phyloP scores from a whole-genome alignment of 129 eudicot species.

The Sambucus nigra region DNA sequence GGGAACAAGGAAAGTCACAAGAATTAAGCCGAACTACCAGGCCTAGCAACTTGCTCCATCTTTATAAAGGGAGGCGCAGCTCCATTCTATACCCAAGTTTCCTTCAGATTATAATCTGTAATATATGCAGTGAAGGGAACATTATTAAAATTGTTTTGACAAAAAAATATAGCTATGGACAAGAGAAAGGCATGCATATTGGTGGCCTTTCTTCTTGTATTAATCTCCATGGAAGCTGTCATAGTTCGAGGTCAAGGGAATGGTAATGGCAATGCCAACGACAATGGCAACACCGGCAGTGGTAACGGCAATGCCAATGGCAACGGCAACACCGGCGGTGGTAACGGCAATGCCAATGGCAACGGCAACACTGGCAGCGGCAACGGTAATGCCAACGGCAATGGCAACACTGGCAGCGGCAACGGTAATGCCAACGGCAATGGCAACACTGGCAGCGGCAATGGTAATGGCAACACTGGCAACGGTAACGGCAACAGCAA shows the following conservation, averaged over 20 bases:
- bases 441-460: constrained; percentile 2
- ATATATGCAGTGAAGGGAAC: not conserved
- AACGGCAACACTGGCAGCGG: constrained; percentile 14
- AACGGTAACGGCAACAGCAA: constrained; percentile 17
- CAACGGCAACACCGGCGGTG: not conserved
- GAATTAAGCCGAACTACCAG: not conserved
- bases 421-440: not conserved
- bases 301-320: constrained; percentile 15
- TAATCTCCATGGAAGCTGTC: constrained; percentile 24
- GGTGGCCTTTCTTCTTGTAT: constrained; percentile 35
- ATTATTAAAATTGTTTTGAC: too few relatives aligned
- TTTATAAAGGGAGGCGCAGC: not conserved
- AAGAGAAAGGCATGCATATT: constrained; percentile 29
- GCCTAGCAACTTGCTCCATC: constrained; percentile 2
- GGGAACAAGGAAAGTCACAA: not conserved
- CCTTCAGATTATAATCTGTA: not conserved
- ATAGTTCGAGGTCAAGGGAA: not conserved
- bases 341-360: constrained; percentile 2
- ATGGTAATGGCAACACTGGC: constrained; percentile 5
- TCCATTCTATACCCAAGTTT: not conserved
- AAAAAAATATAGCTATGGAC: constrained; percentile 17
- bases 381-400: constrained; percentile 10
- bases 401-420: not conserved
- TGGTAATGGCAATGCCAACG: not conserved
- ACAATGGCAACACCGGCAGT: not conserved